Conservation (phyloP, 2,329 filamentous ascomycete genomes). For the Aspergillus felis region DNA sequence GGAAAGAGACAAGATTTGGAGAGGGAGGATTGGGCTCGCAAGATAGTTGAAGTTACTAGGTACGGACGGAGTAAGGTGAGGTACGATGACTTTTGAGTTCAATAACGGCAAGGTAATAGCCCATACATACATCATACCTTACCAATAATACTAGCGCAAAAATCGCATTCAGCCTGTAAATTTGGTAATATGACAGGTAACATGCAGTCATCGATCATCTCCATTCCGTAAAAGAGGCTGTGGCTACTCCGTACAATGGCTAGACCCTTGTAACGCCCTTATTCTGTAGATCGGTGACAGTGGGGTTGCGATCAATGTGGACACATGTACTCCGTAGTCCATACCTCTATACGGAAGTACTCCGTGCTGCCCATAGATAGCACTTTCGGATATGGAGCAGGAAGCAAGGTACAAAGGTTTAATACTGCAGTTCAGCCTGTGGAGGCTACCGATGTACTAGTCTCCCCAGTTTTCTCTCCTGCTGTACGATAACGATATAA, state of each 20-base stretch:
- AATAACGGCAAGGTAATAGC: conserved; percentile 1
- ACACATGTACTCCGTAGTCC: background rate
- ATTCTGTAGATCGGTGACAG: background rate
- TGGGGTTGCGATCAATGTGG: background rate
- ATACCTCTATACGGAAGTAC: too few relatives aligned
- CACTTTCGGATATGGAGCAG: background rate
- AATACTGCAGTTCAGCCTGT: background rate
- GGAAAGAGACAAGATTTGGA: background rate
- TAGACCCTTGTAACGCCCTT: background rate
- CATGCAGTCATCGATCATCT: background rate
- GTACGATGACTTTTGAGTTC: conserved; percentile 6
- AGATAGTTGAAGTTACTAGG: conserved; percentile 8
- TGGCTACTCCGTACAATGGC: background rate
- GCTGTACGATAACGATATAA: background rate
- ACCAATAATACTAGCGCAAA: background rate
- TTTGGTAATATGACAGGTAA: background rate
- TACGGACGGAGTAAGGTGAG: background rate
- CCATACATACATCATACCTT: background rate
- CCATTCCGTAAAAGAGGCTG: too few relatives aligned
- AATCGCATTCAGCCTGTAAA: background rate
- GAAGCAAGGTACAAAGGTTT: background rate
- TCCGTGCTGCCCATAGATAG: background rate
- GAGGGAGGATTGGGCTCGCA: conserved; percentile 3
- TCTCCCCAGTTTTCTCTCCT: background rate
- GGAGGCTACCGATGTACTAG: background rate